phyloP scores from a whole-genome alignment of 306 rosid species.

The Chamaecrista fasciculata region DNA sequence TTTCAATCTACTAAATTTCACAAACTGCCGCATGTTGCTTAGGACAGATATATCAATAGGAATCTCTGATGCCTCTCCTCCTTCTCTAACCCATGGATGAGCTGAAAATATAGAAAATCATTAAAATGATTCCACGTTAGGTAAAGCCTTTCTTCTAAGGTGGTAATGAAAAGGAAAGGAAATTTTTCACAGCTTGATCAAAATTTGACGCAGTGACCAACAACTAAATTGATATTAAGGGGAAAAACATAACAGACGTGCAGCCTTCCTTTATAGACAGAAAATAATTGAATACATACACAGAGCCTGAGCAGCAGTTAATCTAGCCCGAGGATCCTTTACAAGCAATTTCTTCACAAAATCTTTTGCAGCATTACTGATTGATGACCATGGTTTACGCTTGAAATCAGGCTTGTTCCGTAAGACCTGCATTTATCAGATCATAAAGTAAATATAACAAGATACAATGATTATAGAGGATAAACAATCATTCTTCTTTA shows the following conservation, averaged over 20 bases:
- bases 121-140: constrained; percentile 20
- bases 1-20: constrained; percentile 89
- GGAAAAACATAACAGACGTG: constrained; percentile 16
- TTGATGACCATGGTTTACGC: constrained; percentile 93
- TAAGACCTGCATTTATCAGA: constrained; percentile 58
- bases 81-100: constrained; percentile 97
- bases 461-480: background rate
- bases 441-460: constrained; percentile 12
- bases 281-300: constrained; percentile 55
- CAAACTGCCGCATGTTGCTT: constrained; percentile 88
- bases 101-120: constrained; percentile 58
- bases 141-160: background rate
- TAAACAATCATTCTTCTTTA: background rate
- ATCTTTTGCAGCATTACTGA: constrained; percentile 80
- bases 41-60: constrained; percentile 96
- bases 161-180: background rate
- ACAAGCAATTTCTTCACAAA: constrained; percentile 91
- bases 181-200: constrained; percentile 16
- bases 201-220: constrained; percentile 7
- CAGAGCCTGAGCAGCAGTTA: constrained; percentile 99
- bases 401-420: constrained; percentile 94
- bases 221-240: constrained; percentile 8
- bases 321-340: constrained; percentile 95
- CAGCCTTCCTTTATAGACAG: constrained; percentile 24
- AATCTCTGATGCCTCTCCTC: constrained; percentile 89